Evolutionary conservation across 371 early-diverging fungal genomes (phyloP).

Genomic region (Rhizopus arrhizus): DNA sequence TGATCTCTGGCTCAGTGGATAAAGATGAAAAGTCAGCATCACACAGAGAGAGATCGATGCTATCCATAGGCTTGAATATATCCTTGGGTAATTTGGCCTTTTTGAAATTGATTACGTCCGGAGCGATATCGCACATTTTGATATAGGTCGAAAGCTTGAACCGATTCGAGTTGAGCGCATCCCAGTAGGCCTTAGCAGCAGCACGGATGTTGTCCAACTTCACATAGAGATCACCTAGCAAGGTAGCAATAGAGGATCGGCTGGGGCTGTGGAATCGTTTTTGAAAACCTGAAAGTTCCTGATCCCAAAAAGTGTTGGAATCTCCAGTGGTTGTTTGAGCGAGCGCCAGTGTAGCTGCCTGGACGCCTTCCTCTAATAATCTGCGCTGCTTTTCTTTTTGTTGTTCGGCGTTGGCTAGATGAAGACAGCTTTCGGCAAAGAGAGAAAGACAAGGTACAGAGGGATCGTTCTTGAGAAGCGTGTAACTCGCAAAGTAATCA

Average conservation of each 20-base stretch:
- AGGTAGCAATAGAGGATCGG: slow-evolving; percentile 29
- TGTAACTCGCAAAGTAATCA: slow-evolving; percentile 45
- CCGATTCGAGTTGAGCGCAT: slow-evolving; percentile 31
- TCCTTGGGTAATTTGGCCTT: slow-evolving; percentile 23
- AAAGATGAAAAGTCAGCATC: slow-evolving; percentile 1
- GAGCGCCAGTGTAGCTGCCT: slow-evolving; percentile 37
- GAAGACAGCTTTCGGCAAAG: slow-evolving; percentile 49
- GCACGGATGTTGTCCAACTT: slow-evolving; percentile 40
- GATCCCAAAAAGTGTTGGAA: slow-evolving; percentile 30
- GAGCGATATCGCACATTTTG: slow-evolving; percentile 46
- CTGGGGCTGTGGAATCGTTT: slow-evolving; percentile 38
- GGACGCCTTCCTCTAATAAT: slow-evolving; percentile 53
- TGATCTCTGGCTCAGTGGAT: neutral
- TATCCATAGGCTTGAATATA: slow-evolving; percentile 20
- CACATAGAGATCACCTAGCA: slow-evolving; percentile 45
- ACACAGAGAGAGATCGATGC: slow-evolving; percentile 19
- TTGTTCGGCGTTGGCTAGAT: slow-evolving; percentile 49
- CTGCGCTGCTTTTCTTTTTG: slow-evolving; percentile 36
- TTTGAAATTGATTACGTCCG: slow-evolving; percentile 28
- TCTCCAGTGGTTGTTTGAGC: slow-evolving; percentile 12
- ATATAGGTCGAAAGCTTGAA: slow-evolving; percentile 43
- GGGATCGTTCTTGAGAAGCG: slow-evolving; percentile 24
- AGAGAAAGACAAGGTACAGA: slow-evolving; percentile 41
- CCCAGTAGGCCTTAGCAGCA: slow-evolving; percentile 24
- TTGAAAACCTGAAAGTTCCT: slow-evolving; percentile 44